These are phyloP conservation scores for Hemerocallis citrina DNA, from an alignment of 106 monocot genomes.

Conservation along the genomic window DNA sequence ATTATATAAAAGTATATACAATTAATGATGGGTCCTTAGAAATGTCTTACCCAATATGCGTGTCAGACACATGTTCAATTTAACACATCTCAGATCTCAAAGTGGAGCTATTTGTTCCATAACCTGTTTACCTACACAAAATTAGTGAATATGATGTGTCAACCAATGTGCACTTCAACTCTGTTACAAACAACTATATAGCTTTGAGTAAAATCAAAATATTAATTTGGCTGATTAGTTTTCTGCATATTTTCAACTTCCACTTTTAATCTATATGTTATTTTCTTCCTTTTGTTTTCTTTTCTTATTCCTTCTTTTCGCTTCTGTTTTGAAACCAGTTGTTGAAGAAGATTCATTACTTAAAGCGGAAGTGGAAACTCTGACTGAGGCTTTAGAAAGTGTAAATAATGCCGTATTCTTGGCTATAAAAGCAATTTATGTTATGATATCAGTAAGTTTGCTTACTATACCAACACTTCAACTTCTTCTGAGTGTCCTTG, in stretches of 20 bases:
- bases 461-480: neutral
- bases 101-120: no score
- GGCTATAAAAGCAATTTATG: slow-evolving; percentile 55
- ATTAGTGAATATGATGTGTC: no score
- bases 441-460: slow-evolving; percentile 59
- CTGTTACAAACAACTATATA: neutral
- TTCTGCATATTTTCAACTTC: slow-evolving; percentile 1
- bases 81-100: no score
- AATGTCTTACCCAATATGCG: no score
- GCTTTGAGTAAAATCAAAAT: slow-evolving; percentile 1
- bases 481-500: slow-evolving; percentile 1
- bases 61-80: no score
- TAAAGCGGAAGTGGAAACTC: slow-evolving; percentile 63
- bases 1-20: no score
- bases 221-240: neutral
- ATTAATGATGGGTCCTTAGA: no score
- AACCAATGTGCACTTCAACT: slow-evolving; percentile 1
- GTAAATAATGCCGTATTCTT: slow-evolving; percentile 75
- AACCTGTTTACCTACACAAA: no score
- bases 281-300: no score
- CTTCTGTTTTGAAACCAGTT: slow-evolving; percentile 41
- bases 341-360: slow-evolving; percentile 80
- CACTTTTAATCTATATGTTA: neutral
- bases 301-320: no score
- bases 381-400: slow-evolving; percentile 85